Percentiles rank a stretch among this genome's conserved stretches.
These are phyloP conservation scores for Patellifolia procumbens DNA, from an alignment of 179 eudicot species.

Conservation along the genomic window DNA sequence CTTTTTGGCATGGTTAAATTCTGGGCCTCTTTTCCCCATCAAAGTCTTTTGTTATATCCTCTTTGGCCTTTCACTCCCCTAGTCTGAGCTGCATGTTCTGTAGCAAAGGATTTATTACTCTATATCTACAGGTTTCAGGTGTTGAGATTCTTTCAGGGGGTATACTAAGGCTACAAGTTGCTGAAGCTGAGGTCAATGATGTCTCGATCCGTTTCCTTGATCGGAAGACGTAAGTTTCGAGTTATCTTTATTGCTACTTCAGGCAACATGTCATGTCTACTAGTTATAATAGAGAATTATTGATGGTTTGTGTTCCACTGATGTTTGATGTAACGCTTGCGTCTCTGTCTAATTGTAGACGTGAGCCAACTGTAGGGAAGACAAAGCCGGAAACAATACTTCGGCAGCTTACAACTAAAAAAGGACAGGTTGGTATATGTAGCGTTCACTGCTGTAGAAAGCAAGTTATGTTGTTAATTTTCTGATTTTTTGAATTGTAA, in stretches of 20 bases:
- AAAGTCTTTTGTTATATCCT: neutral
- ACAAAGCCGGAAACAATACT: slow-evolving; percentile 98
- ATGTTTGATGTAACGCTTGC: neutral
- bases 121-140: slow-evolving; percentile 73
- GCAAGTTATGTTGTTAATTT: slow-evolving; percentile 1
- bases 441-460: slow-evolving; percentile 11
- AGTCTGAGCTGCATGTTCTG: no score
- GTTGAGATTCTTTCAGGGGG: slow-evolving; percentile 96
- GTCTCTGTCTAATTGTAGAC: slow-evolving; percentile 41
- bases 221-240: slow-evolving; percentile 73
- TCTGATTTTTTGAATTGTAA: neutral
- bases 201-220: slow-evolving; percentile 84
- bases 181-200: slow-evolving; percentile 98
- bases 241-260: neutral
- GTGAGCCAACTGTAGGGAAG: slow-evolving; percentile 95
- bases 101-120: no score
- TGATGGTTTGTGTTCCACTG: neutral
- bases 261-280: neutral
- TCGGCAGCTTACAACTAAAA: slow-evolving; percentile 93
- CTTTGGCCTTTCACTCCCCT: neutral
- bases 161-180: slow-evolving; percentile 78
- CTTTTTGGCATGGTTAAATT: slow-evolving; percentile 93
- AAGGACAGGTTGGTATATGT: slow-evolving; percentile 72
- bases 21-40: neutral
- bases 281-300: neutral